These are phyloP conservation scores for Lactifluus volemus DNA, from an alignment of 768 basidiomycete species.

Conservation along the genomic window DNA sequence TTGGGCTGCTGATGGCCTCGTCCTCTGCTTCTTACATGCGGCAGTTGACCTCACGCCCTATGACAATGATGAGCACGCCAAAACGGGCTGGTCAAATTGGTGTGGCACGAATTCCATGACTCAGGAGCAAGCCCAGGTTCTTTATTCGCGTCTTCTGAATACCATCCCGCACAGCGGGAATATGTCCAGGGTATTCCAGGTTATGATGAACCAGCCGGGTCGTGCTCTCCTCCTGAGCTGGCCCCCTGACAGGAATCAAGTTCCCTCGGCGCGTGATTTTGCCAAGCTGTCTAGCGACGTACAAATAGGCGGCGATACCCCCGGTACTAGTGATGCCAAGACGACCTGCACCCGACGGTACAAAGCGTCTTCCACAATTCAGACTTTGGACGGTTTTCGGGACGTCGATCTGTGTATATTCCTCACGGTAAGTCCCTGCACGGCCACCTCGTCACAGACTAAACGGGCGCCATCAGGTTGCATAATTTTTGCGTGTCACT, in stretches of 20 bases:
- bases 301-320: slow-evolving; percentile 43
- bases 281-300: slow-evolving; percentile 60
- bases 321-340: slow-evolving; percentile 60
- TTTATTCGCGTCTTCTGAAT: slow-evolving; percentile 49
- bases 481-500: slow-evolving; percentile 70
- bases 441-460: slow-evolving; percentile 15
- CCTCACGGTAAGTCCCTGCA: slow-evolving; percentile 61
- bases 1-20: slow-evolving; percentile 79
- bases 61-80: slow-evolving; percentile 69
- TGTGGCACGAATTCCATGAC: slow-evolving; percentile 68
- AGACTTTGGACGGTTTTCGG: slow-evolving; percentile 39
- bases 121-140: slow-evolving; percentile 45
- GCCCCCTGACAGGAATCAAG: slow-evolving; percentile 53
- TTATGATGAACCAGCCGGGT: slow-evolving; percentile 53
- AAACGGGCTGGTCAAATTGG: slow-evolving; percentile 81
- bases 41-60: slow-evolving; percentile 58
- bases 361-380: slow-evolving; percentile 60
- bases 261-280: slow-evolving; percentile 32
- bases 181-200: slow-evolving; percentile 68
- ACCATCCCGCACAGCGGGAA: slow-evolving; percentile 43
- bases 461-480: slow-evolving; percentile 34
- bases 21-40: slow-evolving; percentile 84
- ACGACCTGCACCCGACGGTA: slow-evolving; percentile 82
- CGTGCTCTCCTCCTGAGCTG: slow-evolving; percentile 60
- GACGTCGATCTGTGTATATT: slow-evolving; percentile 81